Conservation (phyloP, 1,139 yeast species). For the Yamadazyma blattariae region DNA sequence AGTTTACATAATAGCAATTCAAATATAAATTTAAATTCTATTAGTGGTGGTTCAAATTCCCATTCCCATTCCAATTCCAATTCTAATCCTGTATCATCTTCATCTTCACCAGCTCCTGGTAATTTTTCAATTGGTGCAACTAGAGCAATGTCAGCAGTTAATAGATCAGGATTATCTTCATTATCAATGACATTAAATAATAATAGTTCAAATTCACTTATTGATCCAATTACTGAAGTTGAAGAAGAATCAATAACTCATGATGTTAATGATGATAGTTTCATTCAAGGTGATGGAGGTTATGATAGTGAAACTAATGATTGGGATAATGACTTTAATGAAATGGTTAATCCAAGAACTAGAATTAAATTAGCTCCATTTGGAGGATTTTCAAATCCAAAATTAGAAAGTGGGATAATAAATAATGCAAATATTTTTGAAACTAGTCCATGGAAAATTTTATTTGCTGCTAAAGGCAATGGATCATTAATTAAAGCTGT, state of each 20-base stretch:
- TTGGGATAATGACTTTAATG: conserved; percentile 24
- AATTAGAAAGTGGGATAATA: conserved; percentile 40
- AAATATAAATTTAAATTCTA: neutral
- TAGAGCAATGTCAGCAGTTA: conserved; percentile 3
- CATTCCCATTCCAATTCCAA: too few species aligned
- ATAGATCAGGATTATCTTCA: conserved; percentile 9
- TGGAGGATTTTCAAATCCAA: conserved; percentile 70
- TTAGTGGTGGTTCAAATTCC: too few species aligned
- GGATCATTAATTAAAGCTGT: conserved; percentile 88
- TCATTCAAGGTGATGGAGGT: conserved; percentile 3
- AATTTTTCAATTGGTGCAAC: conserved; percentile 2
- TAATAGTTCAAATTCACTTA: conserved; percentile 31
- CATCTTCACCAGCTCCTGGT: neutral
- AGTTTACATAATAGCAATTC: conserved; percentile 9
- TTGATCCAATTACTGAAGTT: conserved; percentile 20
- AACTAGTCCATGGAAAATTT: conserved; percentile 73
- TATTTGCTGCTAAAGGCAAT: conserved; percentile 72
- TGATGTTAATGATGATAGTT: conserved; percentile 3
- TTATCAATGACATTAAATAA: conserved; percentile 23
- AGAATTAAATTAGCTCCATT: conserved; percentile 55
- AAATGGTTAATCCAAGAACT: conserved; percentile 28
- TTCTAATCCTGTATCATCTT: too few species aligned
- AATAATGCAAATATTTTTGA: conserved; percentile 58
- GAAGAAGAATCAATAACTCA: conserved; percentile 14
- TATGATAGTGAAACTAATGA: conserved; percentile 22